phyloP scores from a whole-genome alignment of 805 yeast genomes.

The Lachancea lanzarotensis region DNA sequence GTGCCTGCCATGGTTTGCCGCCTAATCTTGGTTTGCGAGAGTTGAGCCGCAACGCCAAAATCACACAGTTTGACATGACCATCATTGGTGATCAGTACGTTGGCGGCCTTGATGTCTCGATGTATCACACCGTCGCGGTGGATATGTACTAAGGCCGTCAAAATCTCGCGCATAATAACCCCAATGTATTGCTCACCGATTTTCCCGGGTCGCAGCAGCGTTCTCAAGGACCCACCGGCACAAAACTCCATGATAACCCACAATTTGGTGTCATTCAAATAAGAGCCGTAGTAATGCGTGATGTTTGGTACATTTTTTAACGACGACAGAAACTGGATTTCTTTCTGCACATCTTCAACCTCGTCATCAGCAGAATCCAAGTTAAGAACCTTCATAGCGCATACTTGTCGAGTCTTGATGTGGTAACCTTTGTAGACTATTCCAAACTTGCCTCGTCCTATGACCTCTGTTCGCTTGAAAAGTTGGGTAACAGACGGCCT shows the following conservation, averaged over 20 bases:
- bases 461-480: constrained; percentile 79
- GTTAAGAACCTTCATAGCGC: constrained; percentile 89
- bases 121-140: constrained; percentile 91
- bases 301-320: constrained; percentile 84
- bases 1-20: constrained; percentile 95
- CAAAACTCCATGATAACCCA: constrained; percentile 99
- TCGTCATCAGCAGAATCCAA: constrained; percentile 92
- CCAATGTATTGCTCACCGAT: constrained; percentile 80
- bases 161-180: constrained; percentile 76
- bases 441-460: constrained; percentile 96
- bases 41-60: constrained; percentile 96
- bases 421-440: constrained; percentile 86
- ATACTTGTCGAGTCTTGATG: constrained; percentile 62
- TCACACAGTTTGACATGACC: constrained; percentile 92
- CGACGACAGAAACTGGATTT: constrained; percentile 78
- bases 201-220: constrained; percentile 77
- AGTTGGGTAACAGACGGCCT: constrained; percentile 25
- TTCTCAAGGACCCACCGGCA: constrained; percentile 91
- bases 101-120: constrained; percentile 95
- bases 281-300: constrained; percentile 86
- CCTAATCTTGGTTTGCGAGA: constrained; percentile 65
- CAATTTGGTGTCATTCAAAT: constrained; percentile 77
- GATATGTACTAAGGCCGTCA: constrained; percentile 70
- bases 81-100: constrained; percentile 78
- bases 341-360: constrained; percentile 89